A percentile compares a stretch with the other conserved stretches of the same genome.
Conservation (phyloP, 179 eudicot species). For the Sideroxylon spinosum region DNA sequence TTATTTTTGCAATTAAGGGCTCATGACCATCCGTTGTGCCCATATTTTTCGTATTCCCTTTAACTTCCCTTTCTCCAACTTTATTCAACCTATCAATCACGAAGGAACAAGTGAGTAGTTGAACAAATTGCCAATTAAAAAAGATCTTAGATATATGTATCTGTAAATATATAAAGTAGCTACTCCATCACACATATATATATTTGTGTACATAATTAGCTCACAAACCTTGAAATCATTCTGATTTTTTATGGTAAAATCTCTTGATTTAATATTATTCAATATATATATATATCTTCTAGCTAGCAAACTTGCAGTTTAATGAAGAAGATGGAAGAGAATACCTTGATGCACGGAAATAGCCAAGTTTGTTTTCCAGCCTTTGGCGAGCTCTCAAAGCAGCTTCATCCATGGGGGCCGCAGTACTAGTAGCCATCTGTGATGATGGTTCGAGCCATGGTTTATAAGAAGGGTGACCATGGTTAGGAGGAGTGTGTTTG, state of each 20-base stretch:
- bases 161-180: no score
- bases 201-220: no score
- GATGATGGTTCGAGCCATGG: background rate
- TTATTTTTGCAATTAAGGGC: background rate
- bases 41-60: background rate
- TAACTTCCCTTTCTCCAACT: constrained; percentile 1
- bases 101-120: no score
- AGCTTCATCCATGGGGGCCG: constrained; percentile 13
- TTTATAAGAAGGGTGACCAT: background rate
- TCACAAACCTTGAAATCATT: no score
- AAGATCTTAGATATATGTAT: no score
- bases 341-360: constrained; percentile 11
- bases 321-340: background rate
- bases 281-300: no score
- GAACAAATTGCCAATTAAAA: no score
- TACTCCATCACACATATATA: no score
- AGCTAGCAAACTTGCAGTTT: no score
- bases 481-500: background rate
- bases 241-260: no score
- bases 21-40: background rate
- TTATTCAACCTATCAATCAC: background rate
- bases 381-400: constrained; percentile 10
- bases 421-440: background rate
- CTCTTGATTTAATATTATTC: no score
- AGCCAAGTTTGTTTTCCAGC: constrained; percentile 17